A percentile compares a stretch with the other conserved stretches of the same genome.
Evolutionary conservation across 805 yeast species (phyloP).

Genomic region (Starmerella apicola): DNA sequence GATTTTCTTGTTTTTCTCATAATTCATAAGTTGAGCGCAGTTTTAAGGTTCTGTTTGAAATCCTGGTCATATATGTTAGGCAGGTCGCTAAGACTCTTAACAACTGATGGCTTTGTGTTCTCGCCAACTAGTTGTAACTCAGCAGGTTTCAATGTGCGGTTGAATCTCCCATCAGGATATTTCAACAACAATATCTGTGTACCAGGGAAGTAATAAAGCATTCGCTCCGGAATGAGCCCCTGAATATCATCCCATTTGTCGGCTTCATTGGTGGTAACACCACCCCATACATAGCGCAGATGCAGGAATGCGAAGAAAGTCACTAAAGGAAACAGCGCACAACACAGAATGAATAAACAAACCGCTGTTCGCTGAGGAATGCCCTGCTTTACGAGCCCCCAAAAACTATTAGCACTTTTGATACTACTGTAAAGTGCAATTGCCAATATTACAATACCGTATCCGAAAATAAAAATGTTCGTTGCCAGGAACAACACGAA

Average conservation of each 20-base stretch:
- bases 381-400: constrained; percentile 11
- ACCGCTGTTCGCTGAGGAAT: constrained; percentile 17
- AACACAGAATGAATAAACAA: constrained; percentile 35
- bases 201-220: constrained; percentile 26
- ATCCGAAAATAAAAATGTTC: constrained; percentile 35
- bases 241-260: constrained; percentile 60
- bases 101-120: constrained; percentile 17
- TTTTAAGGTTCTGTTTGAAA: constrained; percentile 21
- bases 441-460: constrained; percentile 32
- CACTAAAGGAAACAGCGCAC: constrained; percentile 34
- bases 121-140: constrained; percentile 23
- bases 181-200: constrained; percentile 23
- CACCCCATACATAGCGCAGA: constrained; percentile 41
- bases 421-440: constrained; percentile 11
- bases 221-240: constrained; percentile 34
- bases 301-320: constrained; percentile 37
- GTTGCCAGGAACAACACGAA: constrained; percentile 44
- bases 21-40: not conserved
- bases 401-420: constrained; percentile 2
- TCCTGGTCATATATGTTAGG: constrained; percentile 31
- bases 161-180: constrained; percentile 17
- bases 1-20: too few relatives aligned
- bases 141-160: constrained; percentile 23
- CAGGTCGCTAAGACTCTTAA: constrained; percentile 25
- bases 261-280: constrained; percentile 65